Percentiles rank a stretch among this genome's conserved stretches.
Conservation (phyloP, 1,284 basidiomycete species). For the Gymnopus androsaceus region DNA sequence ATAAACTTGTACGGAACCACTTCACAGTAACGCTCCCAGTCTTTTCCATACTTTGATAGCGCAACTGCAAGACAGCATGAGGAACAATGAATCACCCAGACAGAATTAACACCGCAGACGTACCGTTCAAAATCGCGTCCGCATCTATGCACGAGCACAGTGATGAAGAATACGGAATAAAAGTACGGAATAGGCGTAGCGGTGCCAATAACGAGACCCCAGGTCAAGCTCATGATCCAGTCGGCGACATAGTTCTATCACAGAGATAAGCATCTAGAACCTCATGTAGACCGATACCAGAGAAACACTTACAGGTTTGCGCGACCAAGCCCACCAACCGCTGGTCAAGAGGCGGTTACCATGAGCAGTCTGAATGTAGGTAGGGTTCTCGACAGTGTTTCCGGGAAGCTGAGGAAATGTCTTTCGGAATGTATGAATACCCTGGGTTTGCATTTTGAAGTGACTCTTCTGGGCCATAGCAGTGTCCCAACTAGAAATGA, state of each 20-base stretch:
- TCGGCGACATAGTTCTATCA: slow-evolving; percentile 82
- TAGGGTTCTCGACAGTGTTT: slow-evolving; percentile 85
- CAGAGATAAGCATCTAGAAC: neutral
- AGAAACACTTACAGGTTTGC: slow-evolving; percentile 72
- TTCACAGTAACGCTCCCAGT: slow-evolving; percentile 89
- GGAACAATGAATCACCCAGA: neutral
- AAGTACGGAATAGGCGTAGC: slow-evolving; percentile 92
- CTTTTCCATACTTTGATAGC: slow-evolving; percentile 92
- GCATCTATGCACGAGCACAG: slow-evolving; percentile 85
- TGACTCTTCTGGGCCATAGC: slow-evolving; percentile 97
- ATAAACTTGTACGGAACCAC: slow-evolving; percentile 91
- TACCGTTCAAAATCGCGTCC: slow-evolving; percentile 90
- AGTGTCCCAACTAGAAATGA: slow-evolving; percentile 76
- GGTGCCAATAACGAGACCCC: slow-evolving; percentile 87
- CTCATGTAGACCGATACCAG: neutral
- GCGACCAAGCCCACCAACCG: slow-evolving; percentile 89
- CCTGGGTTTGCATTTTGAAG: slow-evolving; percentile 97
- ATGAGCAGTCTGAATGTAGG: slow-evolving; percentile 91
- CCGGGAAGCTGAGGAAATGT: slow-evolving; percentile 95
- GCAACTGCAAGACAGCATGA: slow-evolving; percentile 53
- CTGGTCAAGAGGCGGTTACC: slow-evolving; percentile 84
- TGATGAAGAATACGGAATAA: slow-evolving; percentile 92
- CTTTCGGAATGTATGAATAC: slow-evolving; percentile 82
- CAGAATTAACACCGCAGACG: slow-evolving; percentile 22
- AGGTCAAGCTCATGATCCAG: slow-evolving; percentile 86